Evolutionary conservation across 2,329 filamentous ascomycete species (phyloP), one percentile per base, ranked within the genome.

Genomic region (Ophiostoma sp.): DNA sequence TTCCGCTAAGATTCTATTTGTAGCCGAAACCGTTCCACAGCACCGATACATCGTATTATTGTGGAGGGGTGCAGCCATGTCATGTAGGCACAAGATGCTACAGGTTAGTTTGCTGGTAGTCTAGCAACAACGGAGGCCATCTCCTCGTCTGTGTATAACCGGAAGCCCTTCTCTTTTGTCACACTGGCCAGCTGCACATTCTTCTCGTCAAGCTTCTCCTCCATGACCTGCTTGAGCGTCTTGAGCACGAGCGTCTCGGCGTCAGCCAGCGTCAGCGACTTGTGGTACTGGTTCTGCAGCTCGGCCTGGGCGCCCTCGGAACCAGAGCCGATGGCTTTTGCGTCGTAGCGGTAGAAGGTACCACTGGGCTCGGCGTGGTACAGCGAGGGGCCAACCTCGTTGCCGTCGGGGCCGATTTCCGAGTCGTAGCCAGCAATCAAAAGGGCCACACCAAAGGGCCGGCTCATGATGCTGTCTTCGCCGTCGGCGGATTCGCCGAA

Each of bases 191-290:
- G 81, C 83, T 99, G 95, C 73, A 99, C 95, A 77, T 99, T 99
- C 87, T 99, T 99, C 72, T 93, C 87, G 78, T 99, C 95, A 70
- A 99, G 85, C 84, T 99, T 99, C 87, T 99, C 95, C 82, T 99
- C 95, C 95, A 99, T 99, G 74, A 99, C 95, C 82, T 99, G 95
- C 86, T 98, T 99, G 78, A 99, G 80, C 49, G 95, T 99, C 87
- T 98, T 98, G 76, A 99, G 84, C 66, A 97, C 93, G 73, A 99
- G 82, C 3, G 93, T 95, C 82, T 99, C 95, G 69, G 95, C 95
- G 77, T 99, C 95, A 69, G 86, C 83, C 71, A 99, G 89, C 58
- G 93, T 97, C 72, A 99, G 85, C 69, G 94, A 98, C 86, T 96
- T 96, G 84, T 99, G 95, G 77, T 97, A 99, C 82, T 98, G 94